These are phyloP conservation scores for Cutaneotrichosporon sp. DNA, from an alignment of 1,284 basidiomycete species.

Conservation along the genomic window DNA sequence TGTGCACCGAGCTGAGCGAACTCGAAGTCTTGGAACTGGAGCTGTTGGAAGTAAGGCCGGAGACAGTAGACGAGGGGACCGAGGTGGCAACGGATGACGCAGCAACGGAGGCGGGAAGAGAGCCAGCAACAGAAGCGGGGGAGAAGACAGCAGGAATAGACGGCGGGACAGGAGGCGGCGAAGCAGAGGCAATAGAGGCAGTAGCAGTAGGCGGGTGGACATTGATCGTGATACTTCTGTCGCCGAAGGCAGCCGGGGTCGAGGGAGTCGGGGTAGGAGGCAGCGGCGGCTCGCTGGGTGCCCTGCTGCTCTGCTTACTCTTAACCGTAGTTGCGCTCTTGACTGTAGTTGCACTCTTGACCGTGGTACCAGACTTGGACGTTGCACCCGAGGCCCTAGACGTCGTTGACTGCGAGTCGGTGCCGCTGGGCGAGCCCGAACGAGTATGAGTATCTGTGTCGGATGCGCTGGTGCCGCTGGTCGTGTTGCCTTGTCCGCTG, in stretches of 20 bases:
- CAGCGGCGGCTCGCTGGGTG: background rate
- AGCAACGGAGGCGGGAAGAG: background rate
- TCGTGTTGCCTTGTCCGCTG: background rate
- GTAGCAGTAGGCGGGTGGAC: slow-evolving; percentile 1
- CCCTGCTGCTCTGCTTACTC: too few species aligned
- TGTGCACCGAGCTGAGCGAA: background rate
- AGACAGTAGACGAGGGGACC: background rate
- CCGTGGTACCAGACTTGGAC: too few species aligned
- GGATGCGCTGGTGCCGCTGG: slow-evolving; percentile 1
- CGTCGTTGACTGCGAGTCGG: background rate
- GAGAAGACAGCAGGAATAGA: background rate
- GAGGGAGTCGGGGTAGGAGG: background rate
- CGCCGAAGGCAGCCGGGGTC: background rate
- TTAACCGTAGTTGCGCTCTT: too few species aligned
- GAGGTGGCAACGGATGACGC: background rate
- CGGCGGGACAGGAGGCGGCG: background rate
- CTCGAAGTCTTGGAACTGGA: background rate
- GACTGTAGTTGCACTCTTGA: too few species aligned
- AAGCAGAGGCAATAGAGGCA: background rate
- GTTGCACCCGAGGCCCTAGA: too few species aligned
- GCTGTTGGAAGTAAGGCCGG: background rate
- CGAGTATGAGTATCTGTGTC: background rate
- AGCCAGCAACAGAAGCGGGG: background rate
- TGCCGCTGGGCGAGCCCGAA: background rate
- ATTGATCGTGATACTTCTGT: slow-evolving; percentile 2